Evolutionary conservation across 768 basidiomycete species (phyloP).

Genomic region (Paxillus rubicundulus): DNA sequence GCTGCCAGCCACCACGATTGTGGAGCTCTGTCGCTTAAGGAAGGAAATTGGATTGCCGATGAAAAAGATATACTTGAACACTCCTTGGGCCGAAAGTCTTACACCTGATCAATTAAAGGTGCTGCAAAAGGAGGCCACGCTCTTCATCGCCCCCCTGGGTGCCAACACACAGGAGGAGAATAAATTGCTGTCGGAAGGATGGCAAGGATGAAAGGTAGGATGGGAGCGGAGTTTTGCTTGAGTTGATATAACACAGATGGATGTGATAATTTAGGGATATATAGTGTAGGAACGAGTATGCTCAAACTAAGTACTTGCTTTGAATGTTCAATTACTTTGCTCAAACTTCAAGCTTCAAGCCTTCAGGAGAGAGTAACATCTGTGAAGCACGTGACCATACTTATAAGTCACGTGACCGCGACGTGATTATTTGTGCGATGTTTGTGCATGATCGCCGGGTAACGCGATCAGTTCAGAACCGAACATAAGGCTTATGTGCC

Average conservation of each 20-base stretch:
- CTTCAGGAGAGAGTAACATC: no score
- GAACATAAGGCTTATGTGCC: slow-evolving; percentile 9
- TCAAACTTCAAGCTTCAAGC: no score
- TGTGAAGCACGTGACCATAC: slow-evolving; percentile 18
- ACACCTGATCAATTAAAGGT: slow-evolving; percentile 20
- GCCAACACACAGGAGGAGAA: slow-evolving; percentile 48
- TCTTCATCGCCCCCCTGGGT: slow-evolving; percentile 35
- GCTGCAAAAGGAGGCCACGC: slow-evolving; percentile 22
- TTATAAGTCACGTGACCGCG: slow-evolving; percentile 25
- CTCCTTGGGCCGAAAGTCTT: slow-evolving; percentile 26
- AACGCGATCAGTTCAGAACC: slow-evolving; percentile 2
- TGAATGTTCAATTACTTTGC: neutral
- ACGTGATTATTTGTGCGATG: slow-evolving; percentile 17
- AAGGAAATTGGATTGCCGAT: slow-evolving; percentile 43
- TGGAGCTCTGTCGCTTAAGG: slow-evolving; percentile 38
- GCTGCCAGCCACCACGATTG: slow-evolving; percentile 31
- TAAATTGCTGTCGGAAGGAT: slow-evolving; percentile 25
- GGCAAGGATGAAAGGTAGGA: slow-evolving; percentile 7
- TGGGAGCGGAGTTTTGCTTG: no score
- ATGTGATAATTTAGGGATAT: slow-evolving; percentile 7
- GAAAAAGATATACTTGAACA: slow-evolving; percentile 47
- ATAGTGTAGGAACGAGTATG: neutral
- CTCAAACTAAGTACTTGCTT: neutral
- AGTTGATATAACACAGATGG: neutral
- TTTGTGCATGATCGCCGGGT: slow-evolving; percentile 21